Evolutionary conservation across 2,329 filamentous ascomycete species (phyloP), one percentile per base, ranked within the genome.

Genomic region (Colletotrichum limetticola): DNA sequence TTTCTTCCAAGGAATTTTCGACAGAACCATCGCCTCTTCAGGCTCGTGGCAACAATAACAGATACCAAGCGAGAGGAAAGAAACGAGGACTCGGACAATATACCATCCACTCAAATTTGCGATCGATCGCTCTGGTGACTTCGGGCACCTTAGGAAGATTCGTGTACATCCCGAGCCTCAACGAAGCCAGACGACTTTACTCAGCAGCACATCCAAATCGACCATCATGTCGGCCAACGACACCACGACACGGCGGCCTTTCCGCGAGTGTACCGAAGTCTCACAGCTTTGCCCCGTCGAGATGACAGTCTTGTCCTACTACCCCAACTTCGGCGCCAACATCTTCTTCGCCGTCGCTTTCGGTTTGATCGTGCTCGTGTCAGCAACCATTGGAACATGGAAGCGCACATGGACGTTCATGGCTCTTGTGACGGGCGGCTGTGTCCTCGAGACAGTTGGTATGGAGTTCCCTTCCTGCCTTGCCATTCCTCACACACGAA

Each of bases 371-470:
- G 76, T 83, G 9, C 58, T 89, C 32, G 80, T 78, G 11, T 82
- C 88, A 30, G 59, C 87, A 22, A 78, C 76, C 49, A 74, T 86
- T 11, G 88, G 88, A 5, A 76, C 87, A 16, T 84, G 84, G 81
- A 86, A 87, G 77, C 85, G 83, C 76, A 91, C 88, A 12, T 91
- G 88, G 87, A 85, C 86, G 0, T 91, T 87, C 75, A 87, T 84
- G 77, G 78, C 77, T 2, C 86, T 88, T 22, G 79, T 91, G 8
- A 80, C 84, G 1, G 81, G 85, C 2, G 90, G 89, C 1, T 82
- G 87, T 57, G 72, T 87, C 2, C 81, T 90, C 28, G 89, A 91
- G 79, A 81, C 86, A 11, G 82, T 86, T 14, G 88, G 87, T 88
- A 78, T 8, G 82, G 77, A 52, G 28, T 12, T 16, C 42, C 57